Evolutionary conservation across 441 rosid genomes (phyloP).

Genomic region (Adansonia rubrostipa): DNA sequence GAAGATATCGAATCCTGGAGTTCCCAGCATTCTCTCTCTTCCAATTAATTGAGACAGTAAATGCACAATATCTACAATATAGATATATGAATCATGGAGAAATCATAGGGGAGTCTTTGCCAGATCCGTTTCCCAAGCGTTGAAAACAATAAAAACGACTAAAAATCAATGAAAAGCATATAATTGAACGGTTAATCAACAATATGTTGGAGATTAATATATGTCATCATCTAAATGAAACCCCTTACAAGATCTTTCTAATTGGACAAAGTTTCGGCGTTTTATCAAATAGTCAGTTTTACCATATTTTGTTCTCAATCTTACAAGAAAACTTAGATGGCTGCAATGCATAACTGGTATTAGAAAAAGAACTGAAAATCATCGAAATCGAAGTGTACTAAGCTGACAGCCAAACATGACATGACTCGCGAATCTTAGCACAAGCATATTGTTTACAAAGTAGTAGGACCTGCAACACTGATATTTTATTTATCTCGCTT

Average conservation of each 20-base stretch:
- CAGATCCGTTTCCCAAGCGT: not conserved
- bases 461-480: conserved; percentile 19
- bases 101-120: not conserved
- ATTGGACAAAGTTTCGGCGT: not conserved
- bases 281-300: not conserved
- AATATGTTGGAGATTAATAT: no score
- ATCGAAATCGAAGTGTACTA: not conserved
- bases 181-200: not conserved
- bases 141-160: not conserved
- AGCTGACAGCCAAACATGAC: conserved; percentile 19
- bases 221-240: not conserved
- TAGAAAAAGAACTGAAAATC: not conserved
- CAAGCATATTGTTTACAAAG: conserved; percentile 9
- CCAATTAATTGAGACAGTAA: not conserved
- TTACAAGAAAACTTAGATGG: not conserved
- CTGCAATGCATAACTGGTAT: not conserved
- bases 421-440: conserved; percentile 22
- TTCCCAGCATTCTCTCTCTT: not conserved
- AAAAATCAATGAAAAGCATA: not conserved
- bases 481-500: not conserved
- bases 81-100: not conserved
- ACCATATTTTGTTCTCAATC: not conserved
- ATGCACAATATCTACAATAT: not conserved
- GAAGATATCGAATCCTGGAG: not conserved
- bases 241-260: not conserved